These are phyloP conservation scores for Plasmopara halstedii DNA, from an alignment of 352 stramenopile species.

Conservation along the genomic window DNA sequence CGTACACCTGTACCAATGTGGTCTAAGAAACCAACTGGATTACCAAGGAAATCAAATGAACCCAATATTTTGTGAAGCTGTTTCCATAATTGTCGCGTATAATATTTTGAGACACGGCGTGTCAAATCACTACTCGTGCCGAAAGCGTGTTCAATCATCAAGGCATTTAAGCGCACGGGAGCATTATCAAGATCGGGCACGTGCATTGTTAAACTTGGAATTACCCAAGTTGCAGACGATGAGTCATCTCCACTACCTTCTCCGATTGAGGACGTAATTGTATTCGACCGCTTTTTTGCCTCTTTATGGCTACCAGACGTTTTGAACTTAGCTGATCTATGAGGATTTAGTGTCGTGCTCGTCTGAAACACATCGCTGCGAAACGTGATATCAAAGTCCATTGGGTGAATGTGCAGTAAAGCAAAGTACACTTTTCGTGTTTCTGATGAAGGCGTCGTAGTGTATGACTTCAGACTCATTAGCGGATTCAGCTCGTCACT, in stretches of 20 bases:
- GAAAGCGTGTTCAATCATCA: conserved; percentile 88
- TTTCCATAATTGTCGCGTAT: conserved; percentile 83
- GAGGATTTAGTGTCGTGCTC: conserved; percentile 43
- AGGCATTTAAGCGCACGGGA: conserved; percentile 71
- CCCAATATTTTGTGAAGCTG: conserved; percentile 86
- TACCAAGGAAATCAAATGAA: conserved; percentile 85
- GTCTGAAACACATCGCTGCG: conserved; percentile 81
- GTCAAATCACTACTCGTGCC: conserved; percentile 80
- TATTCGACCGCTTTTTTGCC: conserved; percentile 25
- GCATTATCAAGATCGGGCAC: conserved; percentile 85
- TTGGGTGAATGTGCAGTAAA: conserved; percentile 79
- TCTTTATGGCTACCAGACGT: conserved; percentile 19
- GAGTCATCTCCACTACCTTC: conserved; percentile 29
- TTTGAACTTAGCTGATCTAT: conserved; percentile 50
- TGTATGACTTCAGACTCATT: conserved; percentile 57
- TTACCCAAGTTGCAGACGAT: conserved; percentile 60
- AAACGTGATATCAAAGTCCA: conserved; percentile 86
- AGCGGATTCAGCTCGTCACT: conserved; percentile 77
- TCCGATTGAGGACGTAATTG: conserved; percentile 14
- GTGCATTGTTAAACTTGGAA: conserved; percentile 84
- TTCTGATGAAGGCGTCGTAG: conserved; percentile 56
- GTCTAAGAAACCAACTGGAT: conserved; percentile 85
- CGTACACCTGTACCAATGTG: conserved; percentile 94
- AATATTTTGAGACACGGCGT: conserved; percentile 84
- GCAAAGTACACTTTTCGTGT: conserved; percentile 85